Percentiles rank a stretch among this genome's conserved stretches.
Evolutionary conservation across 2,329 filamentous ascomycete species (phyloP).

Genomic region (Apiospora rasikravindrae): DNA sequence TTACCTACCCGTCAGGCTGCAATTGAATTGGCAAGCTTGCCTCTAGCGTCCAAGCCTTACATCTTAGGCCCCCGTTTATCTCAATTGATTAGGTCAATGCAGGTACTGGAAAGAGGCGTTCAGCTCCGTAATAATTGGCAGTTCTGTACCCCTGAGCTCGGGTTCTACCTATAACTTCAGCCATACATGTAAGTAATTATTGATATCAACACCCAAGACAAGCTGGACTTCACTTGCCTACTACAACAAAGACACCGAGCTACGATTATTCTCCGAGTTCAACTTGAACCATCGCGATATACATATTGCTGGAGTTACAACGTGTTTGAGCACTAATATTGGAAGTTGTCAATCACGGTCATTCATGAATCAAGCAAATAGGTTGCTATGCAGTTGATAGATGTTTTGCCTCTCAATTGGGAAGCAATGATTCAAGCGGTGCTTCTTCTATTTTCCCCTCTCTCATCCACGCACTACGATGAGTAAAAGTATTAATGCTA

Average conservation of each 20-base stretch:
- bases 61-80: not conserved
- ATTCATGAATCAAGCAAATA: not conserved
- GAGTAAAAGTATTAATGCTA: not conserved
- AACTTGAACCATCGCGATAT: not conserved
- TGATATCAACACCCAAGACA: not conserved
- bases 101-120: not conserved
- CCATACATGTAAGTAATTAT: too few relatives aligned
- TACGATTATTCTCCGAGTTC: not conserved
- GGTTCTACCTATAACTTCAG: not conserved
- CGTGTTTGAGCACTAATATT: not conserved
- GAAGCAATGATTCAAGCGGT: not conserved
- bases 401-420: not conserved
- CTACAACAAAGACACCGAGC: not conserved
- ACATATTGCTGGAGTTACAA: too few relatives aligned
- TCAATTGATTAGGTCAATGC: not conserved
- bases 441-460: not conserved
- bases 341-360: not conserved
- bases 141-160: not conserved
- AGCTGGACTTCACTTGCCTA: not conserved
- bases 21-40: conserved; percentile 6
- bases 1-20: not conserved
- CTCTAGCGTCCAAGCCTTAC: not conserved
- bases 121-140: not conserved
- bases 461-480: not conserved
- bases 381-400: not conserved